Percentiles rank a stretch among this genome's conserved stretches.
Conservation (phyloP, 371 early-diverging fungal species). For the Rhizopus microsporus region DNA sequence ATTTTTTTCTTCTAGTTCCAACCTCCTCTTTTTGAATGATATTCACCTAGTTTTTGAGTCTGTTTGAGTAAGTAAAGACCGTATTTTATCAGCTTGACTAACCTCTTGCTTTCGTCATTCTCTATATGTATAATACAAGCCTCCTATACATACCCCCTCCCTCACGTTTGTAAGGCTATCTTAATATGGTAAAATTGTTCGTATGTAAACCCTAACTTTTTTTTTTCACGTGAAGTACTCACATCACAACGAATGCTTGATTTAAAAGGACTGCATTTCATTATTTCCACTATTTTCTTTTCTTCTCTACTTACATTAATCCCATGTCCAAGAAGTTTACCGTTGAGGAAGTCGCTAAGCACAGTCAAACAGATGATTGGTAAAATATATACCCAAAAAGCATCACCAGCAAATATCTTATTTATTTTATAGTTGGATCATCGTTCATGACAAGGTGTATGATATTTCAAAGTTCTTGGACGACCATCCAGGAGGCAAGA, state of each 20-base stretch:
- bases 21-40: no score
- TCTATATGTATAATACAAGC: no score
- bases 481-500: conserved; percentile 74
- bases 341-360: conserved; percentile 75
- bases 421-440: conserved; percentile 74
- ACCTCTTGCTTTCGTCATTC: no score
- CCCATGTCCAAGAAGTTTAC: conserved; percentile 51
- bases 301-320: conserved; percentile 4
- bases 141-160: no score
- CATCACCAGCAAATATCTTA: no score
- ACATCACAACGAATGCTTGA: neutral
- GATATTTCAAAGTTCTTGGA: conserved; percentile 79
- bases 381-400: conserved; percentile 4
- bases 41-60: no score
- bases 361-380: conserved; percentile 74
- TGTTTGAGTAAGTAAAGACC: no score
- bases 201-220: neutral
- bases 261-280: neutral
- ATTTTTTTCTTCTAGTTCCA: no score
- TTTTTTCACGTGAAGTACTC: conserved; percentile 21
- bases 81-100: no score
- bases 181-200: neutral
- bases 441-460: conserved; percentile 77
- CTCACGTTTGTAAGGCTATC: neutral
- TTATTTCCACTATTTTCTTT: conserved; percentile 5